Evolutionary conservation across 2,329 filamentous ascomycete genomes (phyloP).

Genomic region (Phoma sp.): DNA sequence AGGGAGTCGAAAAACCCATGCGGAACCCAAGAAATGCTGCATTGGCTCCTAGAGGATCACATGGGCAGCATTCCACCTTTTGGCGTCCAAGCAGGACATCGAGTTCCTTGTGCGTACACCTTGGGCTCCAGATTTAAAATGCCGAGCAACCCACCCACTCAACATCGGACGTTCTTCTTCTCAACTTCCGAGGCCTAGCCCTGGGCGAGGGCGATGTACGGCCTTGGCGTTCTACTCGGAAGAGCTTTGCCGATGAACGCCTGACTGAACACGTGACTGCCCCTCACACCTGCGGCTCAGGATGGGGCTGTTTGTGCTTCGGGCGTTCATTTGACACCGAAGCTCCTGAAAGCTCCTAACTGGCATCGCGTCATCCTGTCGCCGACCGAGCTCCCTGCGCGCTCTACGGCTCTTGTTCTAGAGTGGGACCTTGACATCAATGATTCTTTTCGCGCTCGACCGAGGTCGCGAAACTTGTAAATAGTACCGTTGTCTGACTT

Average conservation of each 20-base stretch:
- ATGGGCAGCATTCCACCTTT: no score
- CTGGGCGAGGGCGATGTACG: neutral
- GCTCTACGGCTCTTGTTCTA: slow-evolving; percentile 15
- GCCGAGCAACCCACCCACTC: neutral
- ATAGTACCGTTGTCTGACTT: slow-evolving; percentile 9
- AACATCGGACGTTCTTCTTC: slow-evolving; percentile 8
- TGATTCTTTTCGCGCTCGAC: slow-evolving; percentile 5
- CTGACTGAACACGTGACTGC: slow-evolving; percentile 13
- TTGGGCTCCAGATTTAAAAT: neutral
- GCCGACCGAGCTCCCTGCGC: slow-evolving; percentile 7
- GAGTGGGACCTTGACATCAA: slow-evolving; percentile 16
- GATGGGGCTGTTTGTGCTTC: slow-evolving; percentile 6
- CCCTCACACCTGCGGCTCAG: slow-evolving; percentile 10
- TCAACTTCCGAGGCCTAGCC: neutral
- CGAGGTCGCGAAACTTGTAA: slow-evolving; percentile 8
- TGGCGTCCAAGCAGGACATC: neutral
- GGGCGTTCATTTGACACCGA: slow-evolving; percentile 17
- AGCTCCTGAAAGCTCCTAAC: slow-evolving; percentile 5
- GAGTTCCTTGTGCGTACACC: neutral
- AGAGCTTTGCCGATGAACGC: slow-evolving; percentile 6
- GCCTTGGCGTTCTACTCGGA: slow-evolving; percentile 1
- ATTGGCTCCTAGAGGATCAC: no score
- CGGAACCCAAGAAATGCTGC: no score
- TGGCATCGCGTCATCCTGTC: slow-evolving; percentile 10
- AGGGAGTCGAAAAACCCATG: no score